phyloP scores from a whole-genome alignment of 1,284 basidiomycete species.

The Nidula niveotomentosa region DNA sequence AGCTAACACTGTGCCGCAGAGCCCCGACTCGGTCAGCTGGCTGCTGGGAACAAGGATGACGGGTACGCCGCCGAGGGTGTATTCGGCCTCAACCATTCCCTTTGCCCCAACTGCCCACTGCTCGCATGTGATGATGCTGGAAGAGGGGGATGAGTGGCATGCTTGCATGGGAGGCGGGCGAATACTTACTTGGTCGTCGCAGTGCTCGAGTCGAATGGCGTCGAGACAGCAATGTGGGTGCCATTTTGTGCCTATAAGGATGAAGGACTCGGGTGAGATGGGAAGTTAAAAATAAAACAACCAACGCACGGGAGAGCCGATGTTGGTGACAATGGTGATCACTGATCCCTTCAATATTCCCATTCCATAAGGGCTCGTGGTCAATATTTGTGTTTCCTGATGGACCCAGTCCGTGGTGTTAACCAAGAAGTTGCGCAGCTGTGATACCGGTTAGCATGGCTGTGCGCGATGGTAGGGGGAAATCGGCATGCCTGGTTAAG shows the following conservation, averaged over 20 bases:
- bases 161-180: background rate
- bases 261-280: background rate
- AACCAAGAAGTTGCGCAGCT: conserved; percentile 71
- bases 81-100: conserved; percentile 57
- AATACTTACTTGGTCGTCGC: conserved; percentile 53
- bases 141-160: background rate
- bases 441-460: conserved; percentile 2
- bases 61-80: conserved; percentile 58
- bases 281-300: background rate
- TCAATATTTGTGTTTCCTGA: conserved; percentile 56
- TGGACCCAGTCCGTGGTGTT: conserved; percentile 61
- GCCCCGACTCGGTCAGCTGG: conserved; percentile 33
- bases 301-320: conserved; percentile 68
- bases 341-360: conserved; percentile 74
- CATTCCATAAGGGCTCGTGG: conserved; percentile 56
- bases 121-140: conserved; percentile 57
- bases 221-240: conserved; percentile 51
- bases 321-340: conserved; percentile 73
- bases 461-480: background rate
- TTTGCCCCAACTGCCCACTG: conserved; percentile 67
- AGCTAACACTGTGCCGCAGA: conserved; percentile 26
- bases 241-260: conserved; percentile 48
- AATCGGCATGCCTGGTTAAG: conserved; percentile 55
- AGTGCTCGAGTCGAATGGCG: conserved; percentile 45
- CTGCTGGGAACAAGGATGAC: conserved; percentile 48